These are phyloP conservation scores for Cyberlindnera mississippiensis DNA, from an alignment of 805 yeast genomes.

Conservation along the genomic window DNA sequence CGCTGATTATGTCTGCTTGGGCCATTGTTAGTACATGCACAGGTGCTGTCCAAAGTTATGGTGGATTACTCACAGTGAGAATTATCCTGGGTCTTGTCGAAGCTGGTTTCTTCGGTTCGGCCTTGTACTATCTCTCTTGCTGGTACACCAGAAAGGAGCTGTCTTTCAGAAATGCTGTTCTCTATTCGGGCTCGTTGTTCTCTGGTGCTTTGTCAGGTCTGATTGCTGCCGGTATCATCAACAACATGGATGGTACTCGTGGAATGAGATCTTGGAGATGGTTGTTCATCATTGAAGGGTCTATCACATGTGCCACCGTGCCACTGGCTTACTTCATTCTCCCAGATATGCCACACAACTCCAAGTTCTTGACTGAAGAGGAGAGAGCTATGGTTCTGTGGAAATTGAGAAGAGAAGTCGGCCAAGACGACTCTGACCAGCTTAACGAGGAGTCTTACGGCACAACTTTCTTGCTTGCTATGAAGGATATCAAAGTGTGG, in stretches of 20 bases:
- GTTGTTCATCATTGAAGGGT: slow-evolving; percentile 62
- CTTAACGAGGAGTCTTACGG: slow-evolving; percentile 29
- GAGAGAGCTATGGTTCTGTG: slow-evolving; percentile 37
- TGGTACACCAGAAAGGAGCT: slow-evolving; percentile 49
- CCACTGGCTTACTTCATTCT: slow-evolving; percentile 41
- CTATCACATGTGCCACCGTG: slow-evolving; percentile 47
- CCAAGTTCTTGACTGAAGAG: slow-evolving; percentile 41
- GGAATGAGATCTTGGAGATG: slow-evolving; percentile 60
- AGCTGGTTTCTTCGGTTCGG: slow-evolving; percentile 47
- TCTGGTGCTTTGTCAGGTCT: slow-evolving; percentile 53
- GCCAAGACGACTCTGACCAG: slow-evolving; percentile 27
- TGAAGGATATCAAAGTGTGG: slow-evolving; percentile 44
- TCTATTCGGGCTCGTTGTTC: slow-evolving; percentile 49
- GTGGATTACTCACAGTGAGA: slow-evolving; percentile 31
- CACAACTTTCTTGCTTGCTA: slow-evolving; percentile 35
- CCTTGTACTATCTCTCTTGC: slow-evolving; percentile 46
- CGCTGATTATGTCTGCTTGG: slow-evolving; percentile 48
- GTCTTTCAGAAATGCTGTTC: slow-evolving; percentile 48
- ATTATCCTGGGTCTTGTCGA: slow-evolving; percentile 43
- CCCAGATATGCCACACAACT: slow-evolving; percentile 51
- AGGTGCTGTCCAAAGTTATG: slow-evolving; percentile 28
- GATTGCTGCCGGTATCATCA: slow-evolving; percentile 50
- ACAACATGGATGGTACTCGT: slow-evolving; percentile 36
- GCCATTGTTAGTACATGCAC: slow-evolving; percentile 37
- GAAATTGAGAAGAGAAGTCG: slow-evolving; percentile 26